Conservation (phyloP, 371 early-diverging fungal species). For the Syncephalastrum sp. region DNA sequence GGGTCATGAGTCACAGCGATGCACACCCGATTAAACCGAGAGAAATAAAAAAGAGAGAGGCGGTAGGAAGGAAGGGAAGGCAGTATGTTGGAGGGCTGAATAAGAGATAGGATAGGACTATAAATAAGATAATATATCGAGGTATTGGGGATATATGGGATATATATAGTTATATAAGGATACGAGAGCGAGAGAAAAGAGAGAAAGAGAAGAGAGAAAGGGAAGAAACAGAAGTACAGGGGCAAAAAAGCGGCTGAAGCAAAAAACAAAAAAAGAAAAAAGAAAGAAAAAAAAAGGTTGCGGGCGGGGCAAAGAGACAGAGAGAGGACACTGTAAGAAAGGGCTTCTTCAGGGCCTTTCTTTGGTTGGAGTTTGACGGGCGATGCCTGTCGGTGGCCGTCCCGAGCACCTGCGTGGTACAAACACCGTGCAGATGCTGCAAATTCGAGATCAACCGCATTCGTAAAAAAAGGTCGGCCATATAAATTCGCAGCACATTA, state of each 20-base stretch:
- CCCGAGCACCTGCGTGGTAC: constrained; percentile 6
- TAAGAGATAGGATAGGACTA: neutral
- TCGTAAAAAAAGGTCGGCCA: too few relatives aligned
- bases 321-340: constrained; percentile 1
- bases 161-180: constrained; percentile 3
- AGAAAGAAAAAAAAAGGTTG: neutral
- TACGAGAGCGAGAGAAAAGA: constrained; percentile 4
- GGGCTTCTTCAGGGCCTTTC: constrained; percentile 16
- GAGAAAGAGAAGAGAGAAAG: constrained; percentile 3
- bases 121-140: neutral
- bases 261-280: constrained; percentile 2
- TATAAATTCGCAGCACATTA: too few relatives aligned
- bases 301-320: constrained; percentile 7
- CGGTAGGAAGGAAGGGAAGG: neutral
- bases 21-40: neutral
- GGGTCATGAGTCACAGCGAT: constrained; percentile 7
- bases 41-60: constrained; percentile 1
- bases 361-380: neutral
- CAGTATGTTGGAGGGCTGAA: neutral
- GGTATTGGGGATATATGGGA: neutral
- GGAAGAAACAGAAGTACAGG: neutral
- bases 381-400: constrained; percentile 6
- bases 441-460: too few relatives aligned
- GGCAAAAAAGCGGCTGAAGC: constrained; percentile 1
- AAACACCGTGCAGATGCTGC: constrained; percentile 1